Evolutionary conservation across 306 rosid genomes (phyloP).

Genomic region (Corylus americana): DNA sequence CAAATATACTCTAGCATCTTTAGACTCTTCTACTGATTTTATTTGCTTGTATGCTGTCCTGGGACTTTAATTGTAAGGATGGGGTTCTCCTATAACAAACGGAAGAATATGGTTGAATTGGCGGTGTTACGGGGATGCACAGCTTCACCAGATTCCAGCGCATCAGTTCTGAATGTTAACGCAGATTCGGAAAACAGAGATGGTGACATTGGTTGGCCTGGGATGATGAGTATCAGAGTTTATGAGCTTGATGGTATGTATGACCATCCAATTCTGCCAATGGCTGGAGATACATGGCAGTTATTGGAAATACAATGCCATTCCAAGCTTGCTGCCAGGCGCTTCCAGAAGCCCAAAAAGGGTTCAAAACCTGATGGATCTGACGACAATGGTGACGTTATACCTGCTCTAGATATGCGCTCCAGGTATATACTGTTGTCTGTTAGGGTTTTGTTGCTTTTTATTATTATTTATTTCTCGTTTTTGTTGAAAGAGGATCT

Average conservation of each 20-base stretch:
- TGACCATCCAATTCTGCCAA: slow-evolving; percentile 97
- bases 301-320: slow-evolving; percentile 92
- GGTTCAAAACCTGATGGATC: slow-evolving; percentile 86
- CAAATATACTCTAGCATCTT: neutral
- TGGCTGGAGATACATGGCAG: slow-evolving; percentile 94
- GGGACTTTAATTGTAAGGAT: slow-evolving; percentile 48
- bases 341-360: slow-evolving; percentile 86
- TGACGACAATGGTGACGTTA: slow-evolving; percentile 80
- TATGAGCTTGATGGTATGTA: slow-evolving; percentile 95
- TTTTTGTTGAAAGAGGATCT: slow-evolving; percentile 13
- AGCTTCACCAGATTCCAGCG: slow-evolving; percentile 51
- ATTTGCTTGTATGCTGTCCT: slow-evolving; percentile 32
- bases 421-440: slow-evolving; percentile 49
- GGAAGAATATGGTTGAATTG: slow-evolving; percentile 94
- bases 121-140: slow-evolving; percentile 95
- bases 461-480: neutral
- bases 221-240: slow-evolving; percentile 97
- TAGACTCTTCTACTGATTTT: slow-evolving; percentile 22
- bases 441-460: neutral
- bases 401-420: slow-evolving; percentile 73
- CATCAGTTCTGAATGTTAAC: slow-evolving; percentile 50
- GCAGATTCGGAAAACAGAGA: slow-evolving; percentile 78
- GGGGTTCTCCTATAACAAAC: slow-evolving; percentile 94
- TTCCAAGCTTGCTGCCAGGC: slow-evolving; percentile 90
- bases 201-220: slow-evolving; percentile 90